Conservation (phyloP, 176 grass and related monocot species). For the Zea mays region DNA sequence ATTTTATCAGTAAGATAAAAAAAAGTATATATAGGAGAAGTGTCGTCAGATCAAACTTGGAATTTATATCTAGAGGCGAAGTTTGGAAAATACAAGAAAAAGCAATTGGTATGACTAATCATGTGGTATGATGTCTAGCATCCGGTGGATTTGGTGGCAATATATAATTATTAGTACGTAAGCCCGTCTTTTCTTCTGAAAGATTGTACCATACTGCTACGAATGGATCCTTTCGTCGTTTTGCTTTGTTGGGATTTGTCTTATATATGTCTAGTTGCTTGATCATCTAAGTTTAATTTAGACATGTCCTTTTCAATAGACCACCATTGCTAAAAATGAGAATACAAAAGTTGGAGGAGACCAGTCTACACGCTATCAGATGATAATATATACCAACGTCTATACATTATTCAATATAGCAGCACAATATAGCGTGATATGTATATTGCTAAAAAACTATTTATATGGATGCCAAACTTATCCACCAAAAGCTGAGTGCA, state of each 20-base stretch:
- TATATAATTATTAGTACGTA: slow-evolving; percentile 25
- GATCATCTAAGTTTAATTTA: neutral
- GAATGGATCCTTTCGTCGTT: neutral
- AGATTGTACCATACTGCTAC: slow-evolving; percentile 2
- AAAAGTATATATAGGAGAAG: neutral
- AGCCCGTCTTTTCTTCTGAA: slow-evolving; percentile 20
- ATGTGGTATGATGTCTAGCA: neutral
- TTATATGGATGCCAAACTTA: neutral
- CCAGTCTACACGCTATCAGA: slow-evolving; percentile 10
- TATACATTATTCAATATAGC: neutral
- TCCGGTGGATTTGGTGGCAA: neutral
- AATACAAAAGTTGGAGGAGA: neutral
- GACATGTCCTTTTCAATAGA: slow-evolving; percentile 25
- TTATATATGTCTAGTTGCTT: neutral
- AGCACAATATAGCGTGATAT: neutral
- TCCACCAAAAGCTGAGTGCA: neutral
- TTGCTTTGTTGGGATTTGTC: slow-evolving; percentile 4
- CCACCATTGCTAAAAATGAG: slow-evolving; percentile 6
- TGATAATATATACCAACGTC: neutral
- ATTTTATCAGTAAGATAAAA: neutral
- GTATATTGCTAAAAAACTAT: neutral
- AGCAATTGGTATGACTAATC: neutral
- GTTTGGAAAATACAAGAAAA: neutral
- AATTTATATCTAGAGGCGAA: neutral
- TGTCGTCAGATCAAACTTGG: neutral